phyloP scores from a whole-genome alignment of 176 grass and related monocot genomes.

The Eleusine coracana region DNA sequence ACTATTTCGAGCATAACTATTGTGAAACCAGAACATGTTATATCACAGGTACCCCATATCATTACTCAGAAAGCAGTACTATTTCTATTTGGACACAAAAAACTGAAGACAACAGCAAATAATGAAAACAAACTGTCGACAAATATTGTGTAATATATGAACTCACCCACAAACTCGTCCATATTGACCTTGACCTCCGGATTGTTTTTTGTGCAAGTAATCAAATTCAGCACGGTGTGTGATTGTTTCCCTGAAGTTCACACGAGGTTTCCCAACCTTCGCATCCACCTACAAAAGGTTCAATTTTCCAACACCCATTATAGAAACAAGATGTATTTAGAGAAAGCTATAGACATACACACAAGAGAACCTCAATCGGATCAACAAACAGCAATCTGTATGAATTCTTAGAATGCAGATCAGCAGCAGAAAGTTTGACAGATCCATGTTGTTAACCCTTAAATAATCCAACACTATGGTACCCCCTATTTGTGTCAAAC shows the following conservation, averaged over 20 bases:
- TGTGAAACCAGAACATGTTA: neutral
- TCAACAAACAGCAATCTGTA: neutral
- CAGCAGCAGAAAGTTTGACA: neutral
- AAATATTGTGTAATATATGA: conserved; percentile 16
- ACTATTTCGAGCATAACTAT: neutral
- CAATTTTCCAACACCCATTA: conserved; percentile 18
- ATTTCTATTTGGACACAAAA: neutral
- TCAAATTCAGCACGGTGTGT: conserved; percentile 89
- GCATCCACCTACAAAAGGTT: conserved; percentile 64
- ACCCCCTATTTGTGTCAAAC: neutral
- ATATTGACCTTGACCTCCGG: conserved; percentile 98
- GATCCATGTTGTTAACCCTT: neutral
- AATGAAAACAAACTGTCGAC: neutral
- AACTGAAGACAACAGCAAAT: conserved; percentile 18
- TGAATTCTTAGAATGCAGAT: neutral
- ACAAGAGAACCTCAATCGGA: conserved; percentile 1
- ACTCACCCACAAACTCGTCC: conserved; percentile 91
- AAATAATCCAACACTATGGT: neutral
- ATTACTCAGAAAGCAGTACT: conserved; percentile 10
- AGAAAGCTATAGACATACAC: conserved; percentile 8
- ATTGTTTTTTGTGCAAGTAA: conserved; percentile 99
- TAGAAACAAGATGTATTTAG: neutral
- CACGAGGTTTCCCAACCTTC: conserved; percentile 88
- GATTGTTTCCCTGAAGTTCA: conserved; percentile 95
- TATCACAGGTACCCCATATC: neutral